Evolutionary conservation across 164 flowering plant species (phyloP).

Genomic region (Akebia trifoliata): DNA sequence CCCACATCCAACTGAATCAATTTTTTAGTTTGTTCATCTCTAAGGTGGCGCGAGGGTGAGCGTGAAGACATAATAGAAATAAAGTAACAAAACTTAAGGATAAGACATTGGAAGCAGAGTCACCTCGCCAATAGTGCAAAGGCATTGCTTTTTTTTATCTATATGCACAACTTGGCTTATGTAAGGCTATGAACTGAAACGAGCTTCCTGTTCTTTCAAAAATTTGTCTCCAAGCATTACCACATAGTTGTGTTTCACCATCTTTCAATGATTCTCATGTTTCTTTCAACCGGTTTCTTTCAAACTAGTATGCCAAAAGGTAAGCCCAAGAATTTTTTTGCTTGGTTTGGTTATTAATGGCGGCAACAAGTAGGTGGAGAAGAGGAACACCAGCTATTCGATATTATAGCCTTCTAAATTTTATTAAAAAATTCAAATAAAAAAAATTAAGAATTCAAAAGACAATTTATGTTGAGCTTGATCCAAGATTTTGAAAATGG

Average conservation of each 20-base stretch:
- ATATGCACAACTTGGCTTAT: constrained; percentile 68
- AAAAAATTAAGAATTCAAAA: too few relatives aligned
- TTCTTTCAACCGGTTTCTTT: constrained; percentile 59
- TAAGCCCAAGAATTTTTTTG: constrained; percentile 77
- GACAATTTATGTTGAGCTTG: too few relatives aligned
- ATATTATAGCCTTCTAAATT: too few relatives aligned
- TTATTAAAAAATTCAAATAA: too few relatives aligned
- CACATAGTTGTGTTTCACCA: constrained; percentile 83
- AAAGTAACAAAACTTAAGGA: neutral
- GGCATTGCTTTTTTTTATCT: constrained; percentile 43
- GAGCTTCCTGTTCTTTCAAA: constrained; percentile 80
- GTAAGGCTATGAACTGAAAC: constrained; percentile 88
- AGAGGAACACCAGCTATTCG: too few relatives aligned
- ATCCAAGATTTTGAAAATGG: too few relatives aligned
- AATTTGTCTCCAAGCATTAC: constrained; percentile 98
- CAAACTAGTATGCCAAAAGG: too few relatives aligned
- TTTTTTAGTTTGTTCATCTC: too few relatives aligned
- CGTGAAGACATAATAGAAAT: neutral
- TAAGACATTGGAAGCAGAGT: neutral
- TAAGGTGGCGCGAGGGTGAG: too few relatives aligned
- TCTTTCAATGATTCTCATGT: constrained; percentile 71
- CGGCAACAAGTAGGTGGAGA: too few relatives aligned
- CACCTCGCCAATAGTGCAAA: constrained; percentile 94
- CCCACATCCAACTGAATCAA: too few relatives aligned
- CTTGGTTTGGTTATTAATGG: too few relatives aligned